phyloP scores from a whole-genome alignment of 1,284 basidiomycete genomes.

The Wolfiporia cocos region DNA sequence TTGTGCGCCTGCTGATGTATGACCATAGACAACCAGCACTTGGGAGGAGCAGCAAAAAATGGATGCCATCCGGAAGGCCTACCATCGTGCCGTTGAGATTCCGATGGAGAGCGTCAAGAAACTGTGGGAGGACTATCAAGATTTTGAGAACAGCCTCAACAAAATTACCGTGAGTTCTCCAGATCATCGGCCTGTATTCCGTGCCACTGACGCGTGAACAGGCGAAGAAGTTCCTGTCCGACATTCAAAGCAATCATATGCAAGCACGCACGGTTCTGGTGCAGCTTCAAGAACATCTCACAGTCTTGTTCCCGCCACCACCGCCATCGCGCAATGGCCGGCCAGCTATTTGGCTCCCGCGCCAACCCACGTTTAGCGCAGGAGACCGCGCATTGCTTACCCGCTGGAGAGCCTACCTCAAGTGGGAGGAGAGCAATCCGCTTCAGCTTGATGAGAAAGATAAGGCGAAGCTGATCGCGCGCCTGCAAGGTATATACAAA shows the following conservation, averaged over 20 bases:
- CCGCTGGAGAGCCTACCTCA: slow-evolving; percentile 88
- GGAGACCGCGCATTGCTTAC: slow-evolving; percentile 72
- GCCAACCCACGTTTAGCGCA: slow-evolving; percentile 67
- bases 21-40: slow-evolving; percentile 36
- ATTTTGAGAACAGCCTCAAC: slow-evolving; percentile 89
- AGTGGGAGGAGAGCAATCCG: slow-evolving; percentile 96
- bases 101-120: slow-evolving; percentile 91
- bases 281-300: slow-evolving; percentile 74
- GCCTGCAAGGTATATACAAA: slow-evolving; percentile 81
- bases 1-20: not conserved
- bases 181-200: not conserved
- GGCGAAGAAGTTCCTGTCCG: slow-evolving; percentile 93
- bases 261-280: slow-evolving; percentile 88
- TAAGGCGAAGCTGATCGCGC: slow-evolving; percentile 52
- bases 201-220: slow-evolving; percentile 18
- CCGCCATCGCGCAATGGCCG: slow-evolving; percentile 32
- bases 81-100: slow-evolving; percentile 90
- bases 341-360: slow-evolving; percentile 59
- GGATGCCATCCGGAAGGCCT: slow-evolving; percentile 88
- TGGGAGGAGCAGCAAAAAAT: slow-evolving; percentile 98
- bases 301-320: slow-evolving; percentile 53
- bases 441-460: slow-evolving; percentile 90
- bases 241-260: slow-evolving; percentile 84
- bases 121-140: slow-evolving; percentile 93
- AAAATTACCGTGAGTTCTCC: slow-evolving; percentile 65